Percentiles rank a stretch among this genome's conserved stretches.
These are phyloP conservation scores for Daldinia bambusicola DNA, from an alignment of 495 filamentous ascomycete genomes.

Conservation along the genomic window DNA sequence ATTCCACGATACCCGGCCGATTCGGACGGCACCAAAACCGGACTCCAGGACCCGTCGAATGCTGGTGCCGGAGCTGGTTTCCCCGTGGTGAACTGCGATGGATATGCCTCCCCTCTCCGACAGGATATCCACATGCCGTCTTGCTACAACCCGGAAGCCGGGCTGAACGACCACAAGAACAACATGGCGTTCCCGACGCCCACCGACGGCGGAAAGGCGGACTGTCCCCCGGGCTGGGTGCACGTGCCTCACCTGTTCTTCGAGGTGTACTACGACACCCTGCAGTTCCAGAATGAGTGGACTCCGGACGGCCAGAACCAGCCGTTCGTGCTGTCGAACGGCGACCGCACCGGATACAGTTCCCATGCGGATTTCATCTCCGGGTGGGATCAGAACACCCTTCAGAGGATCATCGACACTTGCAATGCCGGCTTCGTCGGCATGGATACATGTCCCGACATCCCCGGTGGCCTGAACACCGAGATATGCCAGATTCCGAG, in stretches of 20 bases:
- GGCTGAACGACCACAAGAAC: slow-evolving; percentile 57
- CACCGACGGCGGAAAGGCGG: slow-evolving; percentile 59
- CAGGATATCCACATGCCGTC: slow-evolving; percentile 59
- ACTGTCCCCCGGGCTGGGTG: slow-evolving; percentile 69
- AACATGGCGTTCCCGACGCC: slow-evolving; percentile 61
- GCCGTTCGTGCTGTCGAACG: slow-evolving; percentile 72
- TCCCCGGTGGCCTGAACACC: slow-evolving; percentile 51
- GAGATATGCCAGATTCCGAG: slow-evolving; percentile 59
- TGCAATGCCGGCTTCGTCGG: slow-evolving; percentile 63
- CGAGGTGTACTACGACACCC: slow-evolving; percentile 71
- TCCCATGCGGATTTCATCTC: slow-evolving; percentile 76
- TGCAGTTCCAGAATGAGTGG: slow-evolving; percentile 63
- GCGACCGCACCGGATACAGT: slow-evolving; percentile 63
- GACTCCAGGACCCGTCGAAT: slow-evolving; percentile 59
- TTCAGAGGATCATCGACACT: slow-evolving; percentile 68
- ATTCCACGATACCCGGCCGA: slow-evolving; percentile 57
- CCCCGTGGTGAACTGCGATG: slow-evolving; percentile 61
- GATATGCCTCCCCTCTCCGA: slow-evolving; percentile 63
- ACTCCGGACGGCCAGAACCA: slow-evolving; percentile 60
- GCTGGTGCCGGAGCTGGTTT: slow-evolving; percentile 58
- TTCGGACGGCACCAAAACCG: slow-evolving; percentile 57
- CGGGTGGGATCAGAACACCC: slow-evolving; percentile 70
- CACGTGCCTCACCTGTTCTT: slow-evolving; percentile 68
- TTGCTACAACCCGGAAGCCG: slow-evolving; percentile 67
- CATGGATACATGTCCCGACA: slow-evolving; percentile 64